Evolutionary conservation across 345 rosid species (phyloP).

Genomic region (Cardamine occulta): DNA sequence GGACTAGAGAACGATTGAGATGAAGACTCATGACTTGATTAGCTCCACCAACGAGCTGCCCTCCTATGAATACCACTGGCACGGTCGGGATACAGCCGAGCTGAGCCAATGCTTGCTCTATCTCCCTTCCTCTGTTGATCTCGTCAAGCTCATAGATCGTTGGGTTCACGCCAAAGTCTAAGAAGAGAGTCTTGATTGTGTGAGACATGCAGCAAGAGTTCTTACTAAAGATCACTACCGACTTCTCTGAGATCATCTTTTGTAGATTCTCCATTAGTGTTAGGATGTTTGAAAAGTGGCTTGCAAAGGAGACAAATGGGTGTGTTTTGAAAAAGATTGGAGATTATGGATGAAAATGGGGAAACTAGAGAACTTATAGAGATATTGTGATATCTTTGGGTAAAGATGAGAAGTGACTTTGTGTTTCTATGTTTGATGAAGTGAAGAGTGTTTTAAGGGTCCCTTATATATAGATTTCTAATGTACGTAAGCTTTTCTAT

Average conservation of each 20-base stretch:
- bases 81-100: slow-evolving; percentile 64
- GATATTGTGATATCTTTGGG: slow-evolving; percentile 11
- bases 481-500: slow-evolving; percentile 22
- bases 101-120: slow-evolving; percentile 69
- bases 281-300: not conserved
- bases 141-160: slow-evolving; percentile 68
- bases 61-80: slow-evolving; percentile 78
- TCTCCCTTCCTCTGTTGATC: slow-evolving; percentile 61
- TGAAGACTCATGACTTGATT: slow-evolving; percentile 79
- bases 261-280: slow-evolving; percentile 59
- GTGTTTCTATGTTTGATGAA: slow-evolving; percentile 20
- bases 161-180: slow-evolving; percentile 72
- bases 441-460: slow-evolving; percentile 1
- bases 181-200: slow-evolving; percentile 61
- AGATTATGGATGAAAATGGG: not conserved
- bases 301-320: not conserved
- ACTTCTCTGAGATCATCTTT: slow-evolving; percentile 59
- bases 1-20: slow-evolving; percentile 65
- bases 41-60: slow-evolving; percentile 76
- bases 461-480: slow-evolving; percentile 27
- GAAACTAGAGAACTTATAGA: not conserved
- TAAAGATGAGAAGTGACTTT: slow-evolving; percentile 23
- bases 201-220: slow-evolving; percentile 78
- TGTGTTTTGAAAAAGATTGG: not conserved
- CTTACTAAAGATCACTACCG: slow-evolving; percentile 83